These are phyloP conservation scores for Dryas octopetala DNA, from an alignment of 306 rosid species.

Conservation along the genomic window DNA sequence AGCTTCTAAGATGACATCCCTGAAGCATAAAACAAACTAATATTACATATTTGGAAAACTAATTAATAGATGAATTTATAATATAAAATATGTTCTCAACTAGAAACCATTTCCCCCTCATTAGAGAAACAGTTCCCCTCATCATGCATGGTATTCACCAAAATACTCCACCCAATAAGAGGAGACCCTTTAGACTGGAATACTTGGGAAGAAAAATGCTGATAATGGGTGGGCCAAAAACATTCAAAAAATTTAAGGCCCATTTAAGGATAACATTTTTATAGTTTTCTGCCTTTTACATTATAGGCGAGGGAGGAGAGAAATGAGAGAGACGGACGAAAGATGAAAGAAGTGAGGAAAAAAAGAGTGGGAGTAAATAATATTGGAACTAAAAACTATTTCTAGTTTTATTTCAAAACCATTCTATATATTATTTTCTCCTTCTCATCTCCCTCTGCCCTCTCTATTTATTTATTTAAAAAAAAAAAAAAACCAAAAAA, in stretches of 20 bases:
- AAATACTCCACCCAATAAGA: not conserved
- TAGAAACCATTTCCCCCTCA: constrained; percentile 15
- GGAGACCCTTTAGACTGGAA: not conserved
- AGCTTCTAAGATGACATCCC: constrained; percentile 78
- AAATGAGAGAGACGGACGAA: too few species aligned
- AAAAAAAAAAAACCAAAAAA: not conserved
- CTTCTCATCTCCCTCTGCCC: not conserved
- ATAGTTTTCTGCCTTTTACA: too few species aligned
- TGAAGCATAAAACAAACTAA: constrained; percentile 39
- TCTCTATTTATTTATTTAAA: not conserved
- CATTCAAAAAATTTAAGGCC: not conserved
- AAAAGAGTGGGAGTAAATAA: not conserved
- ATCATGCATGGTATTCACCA: not conserved
- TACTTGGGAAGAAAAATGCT: not conserved
- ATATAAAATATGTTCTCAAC: constrained; percentile 14
- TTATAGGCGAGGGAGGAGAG: too few species aligned
- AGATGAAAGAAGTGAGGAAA: not conserved
- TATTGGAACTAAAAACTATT: not conserved
- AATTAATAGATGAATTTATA: constrained; percentile 14
- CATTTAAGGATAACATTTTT: not conserved
- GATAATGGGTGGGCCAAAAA: not conserved
- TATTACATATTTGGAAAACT: constrained; percentile 19
- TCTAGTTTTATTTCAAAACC: not conserved
- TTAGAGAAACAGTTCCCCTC: not conserved
- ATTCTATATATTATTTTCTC: not conserved